Percentiles rank a stretch among this genome's conserved stretches.
phyloP scores from a whole-genome alignment of 495 filamentous ascomycete genomes.

The Amphirosellinia nigrospora region DNA sequence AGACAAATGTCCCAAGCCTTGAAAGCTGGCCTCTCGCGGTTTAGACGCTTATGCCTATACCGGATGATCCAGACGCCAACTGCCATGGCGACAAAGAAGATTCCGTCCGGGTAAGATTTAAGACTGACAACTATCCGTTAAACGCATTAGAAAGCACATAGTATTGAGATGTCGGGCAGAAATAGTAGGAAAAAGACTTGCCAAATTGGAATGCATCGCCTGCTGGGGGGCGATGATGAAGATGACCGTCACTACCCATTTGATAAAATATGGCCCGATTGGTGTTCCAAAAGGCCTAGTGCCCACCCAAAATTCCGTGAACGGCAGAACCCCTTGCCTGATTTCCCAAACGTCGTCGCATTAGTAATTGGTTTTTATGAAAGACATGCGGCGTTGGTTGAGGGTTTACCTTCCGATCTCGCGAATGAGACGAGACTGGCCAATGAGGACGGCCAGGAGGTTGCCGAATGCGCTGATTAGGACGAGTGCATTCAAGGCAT shows the following conservation, averaged over 20 bases:
- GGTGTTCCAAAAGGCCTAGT: constrained; percentile 69
- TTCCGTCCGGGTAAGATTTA: constrained; percentile 54
- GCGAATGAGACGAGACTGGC: constrained; percentile 62
- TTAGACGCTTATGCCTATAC: constrained; percentile 52
- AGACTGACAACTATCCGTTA: constrained; percentile 60
- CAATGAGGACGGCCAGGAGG: constrained; percentile 64
- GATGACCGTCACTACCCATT: constrained; percentile 64
- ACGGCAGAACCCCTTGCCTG: constrained; percentile 71
- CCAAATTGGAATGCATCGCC: constrained; percentile 73
- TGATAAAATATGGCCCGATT: constrained; percentile 62
- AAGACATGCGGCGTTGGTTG: neutral
- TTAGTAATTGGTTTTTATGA: neutral
- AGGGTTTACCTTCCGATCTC: constrained; percentile 59
- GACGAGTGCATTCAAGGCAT: constrained; percentile 66
- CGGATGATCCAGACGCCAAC: constrained; percentile 62
- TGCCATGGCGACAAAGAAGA: constrained; percentile 61
- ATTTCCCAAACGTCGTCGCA: neutral
- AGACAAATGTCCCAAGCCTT: constrained; percentile 60
- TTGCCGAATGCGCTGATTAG: constrained; percentile 69
- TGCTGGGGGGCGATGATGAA: constrained; percentile 72
- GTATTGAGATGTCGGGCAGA: neutral
- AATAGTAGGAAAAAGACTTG: constrained; percentile 17
- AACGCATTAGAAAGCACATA: neutral
- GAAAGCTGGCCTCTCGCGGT: constrained; percentile 54
- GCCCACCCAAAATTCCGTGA: constrained; percentile 66